Evolutionary conservation across 148 eudicot species (phyloP), one percentile per base, ranked within the genome.

Genomic region (Diospyros kaki): DNA sequence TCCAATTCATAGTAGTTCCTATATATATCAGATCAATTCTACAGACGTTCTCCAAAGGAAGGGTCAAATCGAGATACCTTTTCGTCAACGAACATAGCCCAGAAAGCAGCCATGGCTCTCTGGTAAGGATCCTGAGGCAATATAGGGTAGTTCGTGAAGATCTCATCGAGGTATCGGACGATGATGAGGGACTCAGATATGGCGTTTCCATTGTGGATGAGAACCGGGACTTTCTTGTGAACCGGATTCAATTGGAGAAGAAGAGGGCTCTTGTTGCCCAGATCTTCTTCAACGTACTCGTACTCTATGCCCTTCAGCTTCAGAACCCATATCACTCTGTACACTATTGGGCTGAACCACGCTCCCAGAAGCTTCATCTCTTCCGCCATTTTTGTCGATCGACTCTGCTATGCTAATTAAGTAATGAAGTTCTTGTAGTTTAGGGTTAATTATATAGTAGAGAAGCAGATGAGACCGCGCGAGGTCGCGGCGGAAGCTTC

Each of bases 291-390:
- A 6, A 64, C 1, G 18, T 64, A 64, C 2, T 64, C 67, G n/a
- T 64, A 64, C 48, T 42, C 10, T 5, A 64, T 64, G 5, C 48
- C 48, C n/a, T 64, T 64, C 48, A 64, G 46, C n/a, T 40, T 42
- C 17, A 64, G 67, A 64, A 8, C 67, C 67, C 45, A 64, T 41
- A 6, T 64, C 14, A 64, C 46, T 17, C 67, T 64, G 48, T 64
- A 40, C 41, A 64, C 67, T 12, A 12, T 12, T 64, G 67, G 67
- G 8, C 67, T 64, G n/a, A 41, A 11, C 67, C 67, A 64, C 42
- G 67, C 46, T 6, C 67, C 67, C 15, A 64, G 17, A 45, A 64
- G 67, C 67, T 64, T 64, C 67, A 64, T 48, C 67, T 64, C 48
- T 64, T 64, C 6, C 46, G 17, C 67, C 45, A 12, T 28, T 28